Evolutionary conservation across 129 eudicot species (phyloP), one percentile per base, ranked within the genome.

Genomic region (Dittrichia graveolens): DNA sequence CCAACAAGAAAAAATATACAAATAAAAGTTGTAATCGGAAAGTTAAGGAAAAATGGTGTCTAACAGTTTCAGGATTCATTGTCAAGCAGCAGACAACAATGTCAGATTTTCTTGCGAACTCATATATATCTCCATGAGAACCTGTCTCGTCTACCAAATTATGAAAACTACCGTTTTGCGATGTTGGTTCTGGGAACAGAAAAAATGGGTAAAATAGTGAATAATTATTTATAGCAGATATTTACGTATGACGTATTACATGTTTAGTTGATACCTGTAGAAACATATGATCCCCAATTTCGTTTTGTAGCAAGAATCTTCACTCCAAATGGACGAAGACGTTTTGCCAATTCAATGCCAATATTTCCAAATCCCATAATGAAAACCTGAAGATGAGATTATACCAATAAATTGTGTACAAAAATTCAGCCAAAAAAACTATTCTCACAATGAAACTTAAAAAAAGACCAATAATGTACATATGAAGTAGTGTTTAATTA

Each of bases 341-440:
- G 93, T 76, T 84, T 87, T 35, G 98, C 96, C 81, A 94, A 83
- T 43, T 85, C 85, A 45, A 81, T 69, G 37, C 98, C 98, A 82
- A 94, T 90, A 75, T 79, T 90, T 72, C 98, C 98, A 31, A 49
- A 90, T 73, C 98, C 98, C 96, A 94, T 38, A 40, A 94, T 90
- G 67, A 87, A 90, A 44, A 94, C 88, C 98, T 94, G 78, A 73
- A 76, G n/a, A 67, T 11, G 18, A 75, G 52, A 61, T 13, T 34
- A 62, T 19, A 61, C 18, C 56, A 72, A 7, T n/a, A 46, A 35
- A 48, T 15, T 71, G 15, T 15, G 8, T 9, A 5, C n/a, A 14
- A 39, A 69, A 50, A 37, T 52, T 52, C 55, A 48, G 42, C 41
- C 52, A 8, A 2, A 56, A 58, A 42, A 39, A 7, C 11, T 55